phyloP scores from a whole-genome alignment of 805 yeast genomes.

The Zygosaccharomyces kombuchaensis region DNA sequence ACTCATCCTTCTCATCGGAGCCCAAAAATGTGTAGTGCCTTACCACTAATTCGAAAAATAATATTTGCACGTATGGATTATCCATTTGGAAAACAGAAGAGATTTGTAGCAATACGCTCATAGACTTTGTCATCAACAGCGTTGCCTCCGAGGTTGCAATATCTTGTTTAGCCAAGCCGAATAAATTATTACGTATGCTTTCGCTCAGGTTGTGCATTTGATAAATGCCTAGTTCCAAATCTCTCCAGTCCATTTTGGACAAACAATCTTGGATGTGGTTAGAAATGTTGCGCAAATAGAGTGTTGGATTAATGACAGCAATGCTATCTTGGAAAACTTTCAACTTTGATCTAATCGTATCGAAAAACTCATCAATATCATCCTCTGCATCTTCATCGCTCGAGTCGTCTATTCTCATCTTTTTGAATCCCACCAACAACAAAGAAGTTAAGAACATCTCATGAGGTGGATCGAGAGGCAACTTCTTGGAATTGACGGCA shows the following conservation, averaged over 20 bases:
- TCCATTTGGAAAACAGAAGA: constrained; percentile 43
- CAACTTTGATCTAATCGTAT: constrained; percentile 63
- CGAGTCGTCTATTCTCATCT: constrained; percentile 78
- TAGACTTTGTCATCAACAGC: constrained; percentile 37
- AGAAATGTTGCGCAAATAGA: constrained; percentile 58
- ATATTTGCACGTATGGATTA: constrained; percentile 78
- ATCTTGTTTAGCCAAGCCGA: constrained; percentile 63
- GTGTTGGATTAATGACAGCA: constrained; percentile 52
- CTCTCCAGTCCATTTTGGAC: constrained; percentile 60
- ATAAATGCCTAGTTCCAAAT: constrained; percentile 78
- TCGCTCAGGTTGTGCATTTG: constrained; percentile 80
- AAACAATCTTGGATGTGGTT: constrained; percentile 47
- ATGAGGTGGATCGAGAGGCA: constrained; percentile 36
- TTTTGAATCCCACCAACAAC: constrained; percentile 64
- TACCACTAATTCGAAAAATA: constrained; percentile 79
- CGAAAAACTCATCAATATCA: constrained; percentile 70
- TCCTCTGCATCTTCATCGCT: constrained; percentile 71
- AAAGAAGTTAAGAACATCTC: constrained; percentile 56
- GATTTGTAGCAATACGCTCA: constrained; percentile 27
- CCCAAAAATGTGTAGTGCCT: constrained; percentile 62
- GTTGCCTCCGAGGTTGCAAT: constrained; percentile 64
- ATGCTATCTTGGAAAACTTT: constrained; percentile 82
- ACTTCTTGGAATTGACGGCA: constrained; percentile 34
- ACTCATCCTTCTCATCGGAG: constrained; percentile 41
- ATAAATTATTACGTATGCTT: constrained; percentile 68